Conservation (phyloP, 805 yeast species). For the Teunomyces cretensis region DNA sequence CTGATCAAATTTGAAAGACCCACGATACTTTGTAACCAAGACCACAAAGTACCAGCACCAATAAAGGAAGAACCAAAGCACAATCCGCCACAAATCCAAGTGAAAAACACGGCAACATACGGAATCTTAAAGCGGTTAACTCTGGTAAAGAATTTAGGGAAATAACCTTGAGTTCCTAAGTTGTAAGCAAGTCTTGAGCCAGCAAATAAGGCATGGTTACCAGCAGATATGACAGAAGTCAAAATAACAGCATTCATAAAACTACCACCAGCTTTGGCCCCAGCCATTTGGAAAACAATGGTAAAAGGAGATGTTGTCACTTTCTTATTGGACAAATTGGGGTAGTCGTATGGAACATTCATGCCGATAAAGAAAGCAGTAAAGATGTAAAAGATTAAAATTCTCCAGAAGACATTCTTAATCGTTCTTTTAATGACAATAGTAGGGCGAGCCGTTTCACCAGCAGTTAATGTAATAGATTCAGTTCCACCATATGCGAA, state of each 20-base stretch:
- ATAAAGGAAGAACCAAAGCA: slow-evolving; percentile 61
- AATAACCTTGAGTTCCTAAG: slow-evolving; percentile 49
- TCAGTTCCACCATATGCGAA: slow-evolving; percentile 54
- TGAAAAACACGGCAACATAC: slow-evolving; percentile 47
- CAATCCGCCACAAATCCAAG: slow-evolving; percentile 56
- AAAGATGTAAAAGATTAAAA: slow-evolving; percentile 34
- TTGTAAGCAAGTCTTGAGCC: slow-evolving; percentile 50
- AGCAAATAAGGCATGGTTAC: slow-evolving; percentile 54
- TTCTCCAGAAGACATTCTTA: slow-evolving; percentile 32
- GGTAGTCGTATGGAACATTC: slow-evolving; percentile 42
- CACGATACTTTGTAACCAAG: slow-evolving; percentile 52
- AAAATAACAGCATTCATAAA: slow-evolving; percentile 56
- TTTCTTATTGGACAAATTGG: slow-evolving; percentile 25
- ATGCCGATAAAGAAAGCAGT: slow-evolving; percentile 42
- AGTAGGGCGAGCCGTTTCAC: slow-evolving; percentile 32
- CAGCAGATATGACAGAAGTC: slow-evolving; percentile 55
- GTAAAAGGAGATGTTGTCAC: slow-evolving; percentile 42
- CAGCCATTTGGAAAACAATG: slow-evolving; percentile 42
- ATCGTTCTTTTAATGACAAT: slow-evolving; percentile 30
- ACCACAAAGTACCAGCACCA: slow-evolving; percentile 54
- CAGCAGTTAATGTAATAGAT: slow-evolving; percentile 34
- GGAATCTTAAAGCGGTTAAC: slow-evolving; percentile 47
- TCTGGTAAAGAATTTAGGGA: slow-evolving; percentile 43
- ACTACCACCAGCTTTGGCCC: slow-evolving; percentile 41
- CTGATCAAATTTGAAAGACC: slow-evolving; percentile 54